Base-by-base conservation (phyloP, 768 basidiomycete genomes). In the Suillus weaverae region DNA sequence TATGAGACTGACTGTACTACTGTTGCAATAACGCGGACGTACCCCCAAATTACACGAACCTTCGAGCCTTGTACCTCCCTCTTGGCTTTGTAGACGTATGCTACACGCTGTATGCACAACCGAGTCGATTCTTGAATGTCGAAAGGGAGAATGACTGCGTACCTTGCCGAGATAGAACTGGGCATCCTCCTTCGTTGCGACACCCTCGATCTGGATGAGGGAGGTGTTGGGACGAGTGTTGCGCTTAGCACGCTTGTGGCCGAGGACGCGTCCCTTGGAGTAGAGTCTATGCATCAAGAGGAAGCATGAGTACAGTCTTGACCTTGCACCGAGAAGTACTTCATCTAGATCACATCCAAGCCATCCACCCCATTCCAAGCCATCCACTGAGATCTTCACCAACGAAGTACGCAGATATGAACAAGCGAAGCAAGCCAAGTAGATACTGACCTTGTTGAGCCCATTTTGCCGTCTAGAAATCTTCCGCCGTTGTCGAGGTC, bases 81-180 rank as follows among this genome's bases (percentile, higher is more conserved):
- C 86, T 97, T 95, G 66, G 95, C 97, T 77, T 90, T 92, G 89
- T 99, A 99, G 71, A 99, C 95, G 81, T 90, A 99, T 66, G 97
- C 97, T 68, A 99, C 86, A 72, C 97, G 92, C 95, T 97, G 71
- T 30, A 48, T 30, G 22, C 46, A 65, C 57, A 43, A 53, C 55
- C 54, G 56, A 32, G 41, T 60, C 51, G 46, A 66, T 50, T 32
- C 22, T 43, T 39, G 66, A 6, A 67, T 41, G 26, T 20, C 57
- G 22, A 20, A 44, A 48, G 1, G 57, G 6, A 20, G 33, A 7
- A 60, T 10, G 54, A 32, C 32, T 20, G 74, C 86, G 72, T 71
- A 97, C 95, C 91, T 99, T 99, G 76, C 97, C 97, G 68, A 99
- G 88, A 86, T 99, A 99, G 81, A 95, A 97, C 77, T 94, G 90